Evolutionary conservation across 805 yeast genomes (phyloP).

Genomic region (Metschnikowia santaceciliae): DNA sequence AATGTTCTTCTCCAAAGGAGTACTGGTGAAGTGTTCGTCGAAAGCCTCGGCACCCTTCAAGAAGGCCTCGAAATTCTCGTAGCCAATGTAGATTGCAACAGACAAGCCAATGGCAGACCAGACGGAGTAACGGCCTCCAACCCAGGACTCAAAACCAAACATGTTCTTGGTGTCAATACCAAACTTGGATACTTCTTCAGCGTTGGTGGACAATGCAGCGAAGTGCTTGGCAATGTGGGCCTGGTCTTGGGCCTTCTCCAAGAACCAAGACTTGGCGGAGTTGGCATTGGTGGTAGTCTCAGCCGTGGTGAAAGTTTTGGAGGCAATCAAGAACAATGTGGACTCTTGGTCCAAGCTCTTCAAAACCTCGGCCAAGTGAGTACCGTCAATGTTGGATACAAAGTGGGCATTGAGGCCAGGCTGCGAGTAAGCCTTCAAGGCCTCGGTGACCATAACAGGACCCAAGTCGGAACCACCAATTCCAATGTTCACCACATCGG

Average conservation of each 20-base stretch:
- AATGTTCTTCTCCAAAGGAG: constrained; percentile 88
- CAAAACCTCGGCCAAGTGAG: constrained; percentile 90
- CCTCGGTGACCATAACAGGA: constrained; percentile 99
- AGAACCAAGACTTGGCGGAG: constrained; percentile 93
- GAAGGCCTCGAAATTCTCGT: constrained; percentile 86
- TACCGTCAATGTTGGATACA: constrained; percentile 98
- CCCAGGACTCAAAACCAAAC: constrained; percentile 99
- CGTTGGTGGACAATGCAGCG: constrained; percentile 94
- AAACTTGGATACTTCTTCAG: constrained; percentile 82
- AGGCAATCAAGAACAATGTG: constrained; percentile 86
- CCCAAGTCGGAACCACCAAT: constrained; percentile 99
- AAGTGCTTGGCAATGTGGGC: constrained; percentile 92
- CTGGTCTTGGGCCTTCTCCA: constrained; percentile 61
- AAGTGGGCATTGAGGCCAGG: constrained; percentile 78
- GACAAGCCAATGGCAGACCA: constrained; percentile 99
- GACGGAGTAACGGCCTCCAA: constrained; percentile 99
- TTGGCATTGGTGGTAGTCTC: constrained; percentile 96
- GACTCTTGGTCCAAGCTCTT: constrained; percentile 81
- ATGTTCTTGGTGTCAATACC: constrained; percentile 97
- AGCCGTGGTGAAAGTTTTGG: constrained; percentile 96
- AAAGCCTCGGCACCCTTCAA: constrained; percentile 97
- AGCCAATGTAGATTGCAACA: constrained; percentile 92
- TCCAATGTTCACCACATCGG: constrained; percentile 95
- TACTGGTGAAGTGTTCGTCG: constrained; percentile 80
- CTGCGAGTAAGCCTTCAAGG: constrained; percentile 83